Base-by-base conservation (phyloP, 2,329 filamentous ascomycete species). In the Penicillium freii region DNA sequence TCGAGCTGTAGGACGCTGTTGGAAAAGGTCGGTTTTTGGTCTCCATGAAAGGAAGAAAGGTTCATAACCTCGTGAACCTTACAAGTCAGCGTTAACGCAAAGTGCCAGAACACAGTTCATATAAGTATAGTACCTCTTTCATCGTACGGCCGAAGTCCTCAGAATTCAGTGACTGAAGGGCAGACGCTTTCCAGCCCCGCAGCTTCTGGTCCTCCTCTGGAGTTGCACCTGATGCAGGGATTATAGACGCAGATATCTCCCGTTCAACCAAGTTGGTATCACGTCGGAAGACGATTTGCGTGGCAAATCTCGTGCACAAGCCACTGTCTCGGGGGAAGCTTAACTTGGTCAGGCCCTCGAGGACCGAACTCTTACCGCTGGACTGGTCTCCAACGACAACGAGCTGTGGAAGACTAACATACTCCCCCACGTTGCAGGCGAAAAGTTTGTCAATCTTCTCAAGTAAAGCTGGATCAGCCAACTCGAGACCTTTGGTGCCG, bases 251-350 rank as follows among this genome's bases (percentile, higher is more conserved):
- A 1, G 60, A 65, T 39, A 76, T 71, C 15, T 36, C 21, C 9
- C 50, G 39, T 2, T 15, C 0, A 5, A 61, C 49, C 42, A 44
- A 38, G 51, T 17, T 58, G 10, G 10, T 33, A 17, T 64, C 61
- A 9, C 75, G 70, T 0, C 75, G 75, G 27, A 79, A 73, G 13
- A 73, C 77, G 44, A 82, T 81, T 56, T 81, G 74, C 0, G 78
- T 81, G 0, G 78, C 77, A 62, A 78, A 80, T 2, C 75, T 64
- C 2, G 78, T 80, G 46, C 77, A 80, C 4, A 78, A 62, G 0
- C 71, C 72, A 36, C 63, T 66, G 25, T 71, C 67, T 4, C 70
- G 70, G 31, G 77, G 78, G 54, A 79, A 77, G 1, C 70, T 70
- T 1, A 78, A 57, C 1, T 66, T 62, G 3, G 73, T 76, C 64